Evolutionary conservation across 495 filamentous ascomycete species (phyloP), one percentile per base, ranked within the genome.

Genomic region (Haplographium delicatum): DNA sequence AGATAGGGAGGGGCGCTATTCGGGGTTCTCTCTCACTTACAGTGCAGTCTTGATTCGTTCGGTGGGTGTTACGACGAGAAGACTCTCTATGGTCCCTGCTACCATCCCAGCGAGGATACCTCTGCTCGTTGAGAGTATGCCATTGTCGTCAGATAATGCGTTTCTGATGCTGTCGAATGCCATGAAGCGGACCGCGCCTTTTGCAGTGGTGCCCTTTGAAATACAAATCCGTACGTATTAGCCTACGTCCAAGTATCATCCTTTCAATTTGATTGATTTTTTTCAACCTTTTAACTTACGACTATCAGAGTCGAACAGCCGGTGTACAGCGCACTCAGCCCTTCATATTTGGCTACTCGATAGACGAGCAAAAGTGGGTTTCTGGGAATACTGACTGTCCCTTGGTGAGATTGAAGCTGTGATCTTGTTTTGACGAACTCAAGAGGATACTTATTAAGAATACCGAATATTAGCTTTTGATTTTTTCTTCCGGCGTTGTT

Each of bases 41-140:
- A 84, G 55, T 2, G 82, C 82, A 0, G 82, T 85, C 56, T 86
- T 86, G 59, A 86, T 76, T 42, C 81, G 68, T 59, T 85, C 81
- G 0, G 78, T 80, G 0, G 82, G 82, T 13, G 82, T 85, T 5
- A 86, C 82, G 24, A 78, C 74, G 7, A 73, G 59, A 2, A 82
- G 64, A 38, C 73, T 79, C 11, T 81, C 82, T 0, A 76, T 71
- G 4, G 76, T 67, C 4, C 82, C 82, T 5, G 79, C 73, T 1
- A 66, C 57, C 79, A 84, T 84, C 13, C 82, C 82, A 2, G 79
- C 74, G 1, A 73, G 57, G 24, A 86, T 69, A 11, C 78, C 81
- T 3, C 72, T 72, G 9, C 72, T 70, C 4, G 71, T 68, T 10
- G 50, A 53, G 7, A 53, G 22, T 38, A 46, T 39, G 7, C 50